phyloP scores from a whole-genome alignment of 768 basidiomycete species.

The Rhodotorula kratochvilovae region DNA sequence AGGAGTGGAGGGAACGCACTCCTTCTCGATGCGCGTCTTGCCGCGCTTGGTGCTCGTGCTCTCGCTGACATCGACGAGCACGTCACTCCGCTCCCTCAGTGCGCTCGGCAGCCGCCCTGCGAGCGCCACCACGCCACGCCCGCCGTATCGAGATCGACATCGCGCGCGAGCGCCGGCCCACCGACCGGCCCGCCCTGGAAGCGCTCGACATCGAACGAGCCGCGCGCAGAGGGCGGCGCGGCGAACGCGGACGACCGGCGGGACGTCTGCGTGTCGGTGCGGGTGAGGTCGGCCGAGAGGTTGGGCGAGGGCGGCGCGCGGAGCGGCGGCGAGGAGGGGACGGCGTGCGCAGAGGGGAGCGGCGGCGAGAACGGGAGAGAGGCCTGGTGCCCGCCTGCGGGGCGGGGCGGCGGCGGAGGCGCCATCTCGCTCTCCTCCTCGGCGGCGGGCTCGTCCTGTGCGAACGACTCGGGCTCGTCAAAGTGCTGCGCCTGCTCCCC shows the following conservation, averaged over 20 bases:
- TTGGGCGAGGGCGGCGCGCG: neutral
- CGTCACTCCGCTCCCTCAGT: slow-evolving; percentile 4
- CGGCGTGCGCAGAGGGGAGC: neutral
- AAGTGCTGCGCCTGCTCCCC: neutral
- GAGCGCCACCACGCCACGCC: slow-evolving; percentile 25
- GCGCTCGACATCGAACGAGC: slow-evolving; percentile 5
- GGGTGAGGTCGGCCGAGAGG: neutral
- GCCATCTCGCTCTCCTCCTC: slow-evolving; percentile 16
- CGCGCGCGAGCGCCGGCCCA: slow-evolving; percentile 4
- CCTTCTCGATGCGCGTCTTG: slow-evolving; percentile 5
- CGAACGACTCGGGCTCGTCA: slow-evolving; percentile 24
- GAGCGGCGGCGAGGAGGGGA: neutral
- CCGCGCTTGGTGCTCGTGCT: neutral
- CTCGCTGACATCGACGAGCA: neutral
- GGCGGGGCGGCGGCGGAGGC: slow-evolving; percentile 26
- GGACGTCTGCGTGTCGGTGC: slow-evolving; percentile 10
- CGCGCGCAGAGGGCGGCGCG: slow-evolving; percentile 3
- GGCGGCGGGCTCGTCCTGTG: neutral
- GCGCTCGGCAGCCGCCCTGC: slow-evolving; percentile 2
- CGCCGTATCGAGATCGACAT: slow-evolving; percentile 16
- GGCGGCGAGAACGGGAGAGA: neutral
- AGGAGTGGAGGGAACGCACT: slow-evolving; percentile 4
- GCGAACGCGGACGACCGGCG: neutral
- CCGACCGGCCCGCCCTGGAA: neutral
- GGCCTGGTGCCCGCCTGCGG: slow-evolving; percentile 13